Percentiles rank a stretch among this genome's conserved stretches.
These are phyloP conservation scores for Achlya hypogyna DNA, from an alignment of 352 stramenopile genomes.

Conservation along the genomic window DNA sequence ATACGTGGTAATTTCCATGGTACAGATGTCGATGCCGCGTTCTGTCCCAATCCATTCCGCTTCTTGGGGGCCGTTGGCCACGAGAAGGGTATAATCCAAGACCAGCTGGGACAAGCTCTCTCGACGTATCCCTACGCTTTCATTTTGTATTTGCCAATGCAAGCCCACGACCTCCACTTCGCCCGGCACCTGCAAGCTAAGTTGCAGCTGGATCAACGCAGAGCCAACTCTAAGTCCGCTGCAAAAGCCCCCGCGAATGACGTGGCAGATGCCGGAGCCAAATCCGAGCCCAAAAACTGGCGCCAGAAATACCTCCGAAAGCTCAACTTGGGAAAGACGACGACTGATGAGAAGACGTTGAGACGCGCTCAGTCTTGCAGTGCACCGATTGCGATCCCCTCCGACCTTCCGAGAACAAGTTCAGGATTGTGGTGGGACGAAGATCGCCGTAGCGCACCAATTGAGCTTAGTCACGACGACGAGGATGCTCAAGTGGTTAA, in stretches of 20 bases:
- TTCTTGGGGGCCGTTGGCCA: too few relatives aligned
- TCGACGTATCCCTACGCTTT: background rate
- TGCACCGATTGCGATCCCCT: background rate
- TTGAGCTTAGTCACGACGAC: background rate
- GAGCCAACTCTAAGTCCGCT: background rate
- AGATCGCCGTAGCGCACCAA: background rate
- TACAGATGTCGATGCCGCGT: background rate
- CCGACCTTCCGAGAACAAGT: background rate
- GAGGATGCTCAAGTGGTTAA: background rate
- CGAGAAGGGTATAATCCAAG: background rate
- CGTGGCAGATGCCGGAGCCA: background rate
- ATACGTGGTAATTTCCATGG: background rate
- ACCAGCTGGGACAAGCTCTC: background rate
- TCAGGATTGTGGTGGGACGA: constrained; percentile 1
- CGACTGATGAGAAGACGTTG: background rate
- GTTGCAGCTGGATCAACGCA: background rate
- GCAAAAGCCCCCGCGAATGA: background rate
- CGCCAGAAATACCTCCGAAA: constrained; percentile 5
- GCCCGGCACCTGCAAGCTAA: background rate
- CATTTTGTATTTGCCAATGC: background rate
- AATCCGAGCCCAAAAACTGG: background rate
- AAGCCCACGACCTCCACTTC: background rate
- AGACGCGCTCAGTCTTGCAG: background rate
- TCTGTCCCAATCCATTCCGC: background rate
- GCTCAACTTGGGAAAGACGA: background rate